Base-by-base conservation (phyloP, 805 yeast species). In the Candida berthetii region DNA sequence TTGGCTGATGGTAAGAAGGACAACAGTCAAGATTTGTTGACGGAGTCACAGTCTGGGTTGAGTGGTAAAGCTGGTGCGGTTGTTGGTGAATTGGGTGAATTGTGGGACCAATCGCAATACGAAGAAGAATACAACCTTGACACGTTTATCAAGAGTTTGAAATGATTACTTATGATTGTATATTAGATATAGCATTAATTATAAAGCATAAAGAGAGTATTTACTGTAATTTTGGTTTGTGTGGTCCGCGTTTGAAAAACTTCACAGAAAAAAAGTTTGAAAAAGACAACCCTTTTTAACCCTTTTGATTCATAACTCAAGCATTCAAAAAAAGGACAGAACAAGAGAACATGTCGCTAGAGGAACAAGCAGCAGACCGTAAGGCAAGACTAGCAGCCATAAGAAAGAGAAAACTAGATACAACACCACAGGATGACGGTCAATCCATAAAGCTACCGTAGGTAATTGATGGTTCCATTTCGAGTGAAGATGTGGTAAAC, bases 71-170 rank as follows among this genome's bases (percentile, higher is more conserved):
- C 95, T 5, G 85, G 85, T 31, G 88, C 85, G 34, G 91, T 93
- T 0, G 80, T 87, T 36, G 91, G 90, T 22, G 96, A 87, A 50
- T 70, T 93, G 48, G 91, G 86, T 9, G 97, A 90, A 54, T 71
- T 93, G 42, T 93, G 99, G 99, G 98, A 93, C 58, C 93, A 87
- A 54, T 74, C 85, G 28, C 97, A 93, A 62, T 93, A 93, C 56
- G 96, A 90, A 49, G 99, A 93, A 57, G 99, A 93, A 68, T 93
- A 93, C 63, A 87, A 93, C 56, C 76, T 93, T 64, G 97, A 91
- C 61, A 79, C 84, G 41, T 93, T 93, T 61, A 91, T 93, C 64
- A 85, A 85, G 66, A 83, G 52, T 27, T 45, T 55, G 48, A 54
- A 54, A 39, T 54, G 37, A 35, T 14, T 33, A 33, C 6, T 32